Conservation (phyloP, 306 rosid species). For the Carpinus viminea region DNA sequence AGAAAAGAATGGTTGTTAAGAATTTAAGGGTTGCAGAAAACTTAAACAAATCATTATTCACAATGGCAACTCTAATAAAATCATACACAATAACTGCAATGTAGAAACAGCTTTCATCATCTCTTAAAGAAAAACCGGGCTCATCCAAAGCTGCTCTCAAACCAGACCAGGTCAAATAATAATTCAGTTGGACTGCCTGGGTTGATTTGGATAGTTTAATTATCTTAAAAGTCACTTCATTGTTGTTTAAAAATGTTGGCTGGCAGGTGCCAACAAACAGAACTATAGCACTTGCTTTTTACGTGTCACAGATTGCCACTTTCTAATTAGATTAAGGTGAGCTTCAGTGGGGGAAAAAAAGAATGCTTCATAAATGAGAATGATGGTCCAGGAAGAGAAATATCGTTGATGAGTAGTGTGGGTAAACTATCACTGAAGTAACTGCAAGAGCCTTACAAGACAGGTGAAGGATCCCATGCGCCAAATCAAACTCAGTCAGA, state of each 20-base stretch:
- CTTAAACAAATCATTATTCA: neutral
- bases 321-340: neutral
- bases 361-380: neutral
- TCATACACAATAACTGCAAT: neutral
- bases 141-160: constrained; percentile 1
- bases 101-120: neutral
- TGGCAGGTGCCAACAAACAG: neutral
- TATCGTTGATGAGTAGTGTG: neutral
- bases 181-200: neutral
- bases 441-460: neutral
- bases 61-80: neutral
- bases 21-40: neutral
- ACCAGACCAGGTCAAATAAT: neutral
- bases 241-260: neutral
- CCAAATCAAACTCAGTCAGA: neutral
- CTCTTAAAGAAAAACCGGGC: neutral
- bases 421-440: neutral
- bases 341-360: neutral
- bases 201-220: neutral
- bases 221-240: neutral
- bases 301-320: neutral
- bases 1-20: neutral
- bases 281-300: neutral
- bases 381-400: neutral
- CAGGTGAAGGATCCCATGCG: neutral